phyloP scores from a whole-genome alignment of 1,284 basidiomycete species.

The Cystobasidiaceae sp. region DNA sequence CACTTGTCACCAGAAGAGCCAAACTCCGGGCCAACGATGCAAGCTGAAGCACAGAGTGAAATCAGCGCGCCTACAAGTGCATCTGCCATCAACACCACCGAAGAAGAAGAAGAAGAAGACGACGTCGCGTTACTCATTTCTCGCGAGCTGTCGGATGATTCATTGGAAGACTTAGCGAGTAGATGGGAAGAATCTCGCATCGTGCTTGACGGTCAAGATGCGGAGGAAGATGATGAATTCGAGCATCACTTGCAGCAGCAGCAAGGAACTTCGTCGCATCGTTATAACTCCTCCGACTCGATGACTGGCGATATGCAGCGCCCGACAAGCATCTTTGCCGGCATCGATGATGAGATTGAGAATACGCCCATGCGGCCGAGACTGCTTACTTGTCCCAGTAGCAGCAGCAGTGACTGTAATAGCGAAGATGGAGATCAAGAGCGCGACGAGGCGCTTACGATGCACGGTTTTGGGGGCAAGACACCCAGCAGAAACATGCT shows the following conservation, averaged over 20 bases:
- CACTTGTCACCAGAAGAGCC: too few relatives aligned
- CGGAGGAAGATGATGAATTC: neutral
- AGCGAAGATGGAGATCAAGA: neutral
- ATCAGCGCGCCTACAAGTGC: too few relatives aligned
- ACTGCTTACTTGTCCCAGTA: conserved; percentile 3
- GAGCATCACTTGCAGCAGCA: too few relatives aligned
- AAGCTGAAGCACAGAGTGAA: too few relatives aligned
- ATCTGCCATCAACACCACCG: too few relatives aligned
- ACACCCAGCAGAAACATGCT: too few relatives aligned
- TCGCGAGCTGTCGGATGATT: conserved; percentile 24
- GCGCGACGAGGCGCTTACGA: neutral
- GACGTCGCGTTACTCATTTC: conserved; percentile 26
- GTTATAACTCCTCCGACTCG: too few relatives aligned
- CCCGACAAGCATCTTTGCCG: too few relatives aligned
- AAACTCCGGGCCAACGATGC: too few relatives aligned
- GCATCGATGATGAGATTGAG: neutral
- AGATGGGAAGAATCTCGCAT: conserved; percentile 20
- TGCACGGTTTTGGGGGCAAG: too few relatives aligned
- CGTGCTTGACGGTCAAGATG: neutral
- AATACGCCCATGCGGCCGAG: conserved; percentile 15
- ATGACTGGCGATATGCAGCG: too few relatives aligned
- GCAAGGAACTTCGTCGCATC: too few relatives aligned
- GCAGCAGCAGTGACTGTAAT: neutral
- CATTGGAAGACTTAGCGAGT: conserved; percentile 24
- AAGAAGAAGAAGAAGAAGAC: conserved; percentile 14